Evolutionary conservation across 164 flowering plant genomes (phyloP).

Genomic region (Akebia trifoliata): DNA sequence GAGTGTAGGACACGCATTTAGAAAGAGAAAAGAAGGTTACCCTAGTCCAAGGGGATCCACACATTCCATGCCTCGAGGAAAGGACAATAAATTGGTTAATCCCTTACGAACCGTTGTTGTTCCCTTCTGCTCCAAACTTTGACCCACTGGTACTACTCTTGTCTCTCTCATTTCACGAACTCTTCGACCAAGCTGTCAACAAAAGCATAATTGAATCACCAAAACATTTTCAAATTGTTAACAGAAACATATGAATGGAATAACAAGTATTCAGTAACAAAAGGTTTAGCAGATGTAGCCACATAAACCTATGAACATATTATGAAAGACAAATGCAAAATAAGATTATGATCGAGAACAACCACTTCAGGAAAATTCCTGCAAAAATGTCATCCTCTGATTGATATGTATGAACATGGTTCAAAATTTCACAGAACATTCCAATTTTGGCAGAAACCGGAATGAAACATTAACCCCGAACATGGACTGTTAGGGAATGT

Average conservation of each 20-base stretch:
- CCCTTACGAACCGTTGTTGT: conserved; percentile 46
- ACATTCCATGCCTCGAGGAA: conserved; percentile 95
- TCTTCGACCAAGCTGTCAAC: conserved; percentile 74
- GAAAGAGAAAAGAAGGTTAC: conserved; percentile 32
- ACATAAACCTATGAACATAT: too few relatives aligned
- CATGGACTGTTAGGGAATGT: too few relatives aligned
- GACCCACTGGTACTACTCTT: conserved; percentile 59
- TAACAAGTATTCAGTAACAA: background rate
- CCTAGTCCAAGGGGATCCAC: conserved; percentile 97
- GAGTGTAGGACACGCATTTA: background rate
- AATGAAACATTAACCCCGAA: too few relatives aligned
- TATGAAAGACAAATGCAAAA: too few relatives aligned
- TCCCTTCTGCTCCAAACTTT: conserved; percentile 47
- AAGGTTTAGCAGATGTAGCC: background rate
- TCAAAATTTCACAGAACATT: too few relatives aligned
- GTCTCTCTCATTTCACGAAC: conserved; percentile 98
- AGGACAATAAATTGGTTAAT: conserved; percentile 62
- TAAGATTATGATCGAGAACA: too few relatives aligned
- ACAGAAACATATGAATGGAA: background rate
- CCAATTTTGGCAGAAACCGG: too few relatives aligned
- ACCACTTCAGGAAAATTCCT: too few relatives aligned
- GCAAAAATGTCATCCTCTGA: too few relatives aligned
- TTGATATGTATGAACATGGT: too few relatives aligned
- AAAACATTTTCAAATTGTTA: background rate
- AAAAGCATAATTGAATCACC: conserved; percentile 9